These are phyloP conservation scores for Comarum palustre DNA, from an alignment of 306 rosid genomes.

Conservation along the genomic window DNA sequence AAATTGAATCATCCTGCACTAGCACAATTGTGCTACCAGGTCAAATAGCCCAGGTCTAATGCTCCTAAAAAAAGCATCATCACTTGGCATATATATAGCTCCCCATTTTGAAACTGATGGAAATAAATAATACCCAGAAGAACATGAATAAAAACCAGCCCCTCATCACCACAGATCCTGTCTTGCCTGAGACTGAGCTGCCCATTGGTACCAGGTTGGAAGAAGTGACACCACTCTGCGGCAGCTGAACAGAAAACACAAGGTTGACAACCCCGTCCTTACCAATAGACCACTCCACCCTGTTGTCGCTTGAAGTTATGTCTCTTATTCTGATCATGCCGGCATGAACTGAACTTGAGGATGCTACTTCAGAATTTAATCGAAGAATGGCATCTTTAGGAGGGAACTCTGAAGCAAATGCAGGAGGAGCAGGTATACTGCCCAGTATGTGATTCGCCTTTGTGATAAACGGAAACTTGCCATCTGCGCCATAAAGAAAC, in stretches of 20 bases:
- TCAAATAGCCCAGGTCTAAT: neutral
- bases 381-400: conserved; percentile 49
- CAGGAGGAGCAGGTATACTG: conserved; percentile 77
- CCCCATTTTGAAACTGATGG: conserved; percentile 63
- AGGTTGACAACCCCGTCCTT: conserved; percentile 58
- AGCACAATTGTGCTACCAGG: neutral
- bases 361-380: conserved; percentile 47
- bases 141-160: conserved; percentile 62
- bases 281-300: conserved; percentile 48
- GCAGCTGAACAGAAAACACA: conserved; percentile 37
- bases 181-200: conserved; percentile 49
- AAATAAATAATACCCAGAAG: conserved; percentile 63
- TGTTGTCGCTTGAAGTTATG: conserved; percentile 43
- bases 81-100: conserved; percentile 52
- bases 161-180: conserved; percentile 48
- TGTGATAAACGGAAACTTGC: conserved; percentile 44
- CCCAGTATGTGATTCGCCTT: conserved; percentile 55
- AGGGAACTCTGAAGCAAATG: conserved; percentile 72
- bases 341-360: conserved; percentile 69
- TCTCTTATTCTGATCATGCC: conserved; percentile 77
- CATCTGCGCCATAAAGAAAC: conserved; percentile 36
- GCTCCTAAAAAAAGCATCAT: conserved; percentile 24
- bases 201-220: conserved; percentile 36
- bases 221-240: conserved; percentile 33
- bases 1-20: conserved; percentile 24